Conservation (phyloP, 768 basidiomycete species). For the Ramaria sp. region DNA sequence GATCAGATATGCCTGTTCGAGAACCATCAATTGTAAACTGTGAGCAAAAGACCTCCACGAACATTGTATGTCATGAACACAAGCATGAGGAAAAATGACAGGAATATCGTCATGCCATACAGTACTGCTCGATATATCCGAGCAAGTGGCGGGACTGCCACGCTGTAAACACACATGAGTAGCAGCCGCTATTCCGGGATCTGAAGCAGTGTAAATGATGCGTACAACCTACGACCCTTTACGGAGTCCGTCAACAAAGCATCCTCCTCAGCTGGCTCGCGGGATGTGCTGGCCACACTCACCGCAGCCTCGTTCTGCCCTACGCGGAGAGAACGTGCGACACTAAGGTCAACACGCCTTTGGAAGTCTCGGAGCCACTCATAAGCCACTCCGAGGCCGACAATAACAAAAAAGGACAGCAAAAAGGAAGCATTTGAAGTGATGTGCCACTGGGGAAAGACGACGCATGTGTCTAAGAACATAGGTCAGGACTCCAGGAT, state of each 20-base stretch:
- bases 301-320: conserved; percentile 28
- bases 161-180: neutral
- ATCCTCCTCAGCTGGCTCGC: conserved; percentile 39
- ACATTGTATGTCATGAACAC: conserved; percentile 98
- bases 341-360: conserved; percentile 43
- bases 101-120: conserved; percentile 67
- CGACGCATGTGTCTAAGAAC: conserved; percentile 58
- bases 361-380: conserved; percentile 69
- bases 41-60: conserved; percentile 19
- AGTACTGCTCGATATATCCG: conserved; percentile 42
- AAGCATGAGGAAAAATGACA: conserved; percentile 89
- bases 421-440: conserved; percentile 43
- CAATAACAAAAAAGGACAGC: conserved; percentile 54
- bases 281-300: conserved; percentile 33
- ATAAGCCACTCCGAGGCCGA: conserved; percentile 60
- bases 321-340: conserved; percentile 39
- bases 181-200: neutral
- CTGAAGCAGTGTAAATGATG: neutral
- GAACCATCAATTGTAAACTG: neutral
- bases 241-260: conserved; percentile 38
- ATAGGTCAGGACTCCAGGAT: neutral
- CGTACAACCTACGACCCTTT: conserved; percentile 7
- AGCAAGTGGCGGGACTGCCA: conserved; percentile 8
- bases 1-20: conserved; percentile 71
- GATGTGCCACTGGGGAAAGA: conserved; percentile 75